Conservation (phyloP, 225 moss, liverwort and hornwort species). For the Anthoceros angustus region DNA sequence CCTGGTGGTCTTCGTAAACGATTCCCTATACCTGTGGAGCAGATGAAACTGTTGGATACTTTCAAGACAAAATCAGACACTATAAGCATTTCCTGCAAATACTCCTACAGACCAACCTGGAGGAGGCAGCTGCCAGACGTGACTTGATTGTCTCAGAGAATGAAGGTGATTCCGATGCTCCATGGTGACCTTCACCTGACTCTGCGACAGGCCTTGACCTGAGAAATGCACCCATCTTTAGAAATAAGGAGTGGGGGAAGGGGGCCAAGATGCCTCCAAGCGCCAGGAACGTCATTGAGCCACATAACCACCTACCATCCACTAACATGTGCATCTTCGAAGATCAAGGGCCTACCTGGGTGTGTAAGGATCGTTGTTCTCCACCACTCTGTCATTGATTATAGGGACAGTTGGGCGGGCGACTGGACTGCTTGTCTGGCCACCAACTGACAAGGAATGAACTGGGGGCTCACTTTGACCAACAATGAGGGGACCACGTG, state of each 20-base stretch:
- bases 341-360: not conserved
- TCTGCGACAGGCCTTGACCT: conserved; percentile 29
- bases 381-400: not conserved
- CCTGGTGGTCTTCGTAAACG: conserved; percentile 52
- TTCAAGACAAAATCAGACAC: not conserved
- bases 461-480: conserved; percentile 10
- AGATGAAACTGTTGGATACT: not conserved
- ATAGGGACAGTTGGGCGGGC: not conserved
- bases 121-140: conserved; percentile 53
- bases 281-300: too few relatives aligned
- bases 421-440: not conserved
- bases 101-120: conserved; percentile 23
- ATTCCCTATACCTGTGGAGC: conserved; percentile 46
- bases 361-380: not conserved
- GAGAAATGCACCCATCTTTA: not conserved
- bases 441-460: conserved; percentile 8
- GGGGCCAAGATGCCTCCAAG: not conserved
- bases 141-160: conserved; percentile 56
- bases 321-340: too few relatives aligned
- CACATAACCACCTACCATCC: too few relatives aligned
- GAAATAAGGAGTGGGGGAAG: too few relatives aligned
- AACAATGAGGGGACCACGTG: conserved; percentile 12
- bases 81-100: not conserved
- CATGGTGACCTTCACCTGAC: conserved; percentile 33
- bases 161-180: conserved; percentile 38